Percentiles rank a stretch among this genome's conserved stretches.
phyloP scores from a whole-genome alignment of 202 grass and related monocot species.

The Carex arenaria region DNA sequence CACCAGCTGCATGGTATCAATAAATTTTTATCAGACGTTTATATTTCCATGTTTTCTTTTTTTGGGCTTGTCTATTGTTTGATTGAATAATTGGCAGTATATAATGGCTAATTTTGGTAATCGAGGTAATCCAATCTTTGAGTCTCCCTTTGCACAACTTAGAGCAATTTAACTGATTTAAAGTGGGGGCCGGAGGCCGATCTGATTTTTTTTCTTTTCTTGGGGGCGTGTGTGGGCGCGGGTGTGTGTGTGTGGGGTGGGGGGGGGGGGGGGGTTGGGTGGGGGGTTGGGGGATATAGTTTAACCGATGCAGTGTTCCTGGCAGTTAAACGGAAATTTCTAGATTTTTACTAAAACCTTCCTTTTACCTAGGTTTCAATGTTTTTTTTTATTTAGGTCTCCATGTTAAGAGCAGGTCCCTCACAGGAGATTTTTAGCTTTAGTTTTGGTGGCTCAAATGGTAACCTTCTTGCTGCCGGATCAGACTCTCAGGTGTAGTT shows the following conservation, averaged over 20 bases:
- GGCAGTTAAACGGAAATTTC: neutral
- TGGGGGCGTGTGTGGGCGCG: neutral
- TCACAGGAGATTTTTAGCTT: constrained; percentile 89
- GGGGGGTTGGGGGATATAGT: neutral
- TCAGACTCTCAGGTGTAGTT: constrained; percentile 66
- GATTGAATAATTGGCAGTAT: neutral
- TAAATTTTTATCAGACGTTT: neutral
- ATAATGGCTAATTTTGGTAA: neutral
- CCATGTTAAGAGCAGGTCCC: constrained; percentile 46
- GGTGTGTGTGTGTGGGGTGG: too few species aligned
- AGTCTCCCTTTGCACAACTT: neutral
- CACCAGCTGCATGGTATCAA: neutral
- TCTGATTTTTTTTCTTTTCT: neutral
- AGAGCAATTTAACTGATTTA: neutral
- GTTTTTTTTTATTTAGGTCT: constrained; percentile 46
- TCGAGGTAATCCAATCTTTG: neutral
- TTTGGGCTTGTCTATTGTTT: neutral
- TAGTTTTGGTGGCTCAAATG: constrained; percentile 71
- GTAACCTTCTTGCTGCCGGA: constrained; percentile 76
- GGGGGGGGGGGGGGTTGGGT: neutral
- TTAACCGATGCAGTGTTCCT: neutral
- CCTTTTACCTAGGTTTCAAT: neutral
- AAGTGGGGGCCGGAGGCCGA: too few species aligned
- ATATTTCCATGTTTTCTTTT: too few species aligned
- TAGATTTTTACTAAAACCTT: constrained; percentile 4